phyloP scores from a whole-genome alignment of 768 basidiomycete species.

The Rhodotorula graminis region DNA sequence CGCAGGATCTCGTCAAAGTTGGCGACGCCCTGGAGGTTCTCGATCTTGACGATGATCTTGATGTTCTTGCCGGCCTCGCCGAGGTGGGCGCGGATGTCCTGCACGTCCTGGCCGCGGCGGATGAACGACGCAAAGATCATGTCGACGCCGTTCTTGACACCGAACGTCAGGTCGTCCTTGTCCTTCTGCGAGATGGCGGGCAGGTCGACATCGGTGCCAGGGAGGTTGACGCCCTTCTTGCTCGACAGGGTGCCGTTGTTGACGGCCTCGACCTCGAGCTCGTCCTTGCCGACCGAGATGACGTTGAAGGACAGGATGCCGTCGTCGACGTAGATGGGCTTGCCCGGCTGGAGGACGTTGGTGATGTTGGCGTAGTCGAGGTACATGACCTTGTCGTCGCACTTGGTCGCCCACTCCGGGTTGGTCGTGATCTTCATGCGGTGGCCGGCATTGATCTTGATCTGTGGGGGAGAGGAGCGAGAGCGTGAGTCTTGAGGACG shows the following conservation, averaged over 20 bases:
- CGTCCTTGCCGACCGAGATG: slow-evolving; percentile 45
- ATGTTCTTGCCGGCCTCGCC: slow-evolving; percentile 91
- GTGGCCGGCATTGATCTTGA: slow-evolving; percentile 80
- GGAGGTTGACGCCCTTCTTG: slow-evolving; percentile 98
- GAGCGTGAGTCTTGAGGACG: not conserved
- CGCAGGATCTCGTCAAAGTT: slow-evolving; percentile 98
- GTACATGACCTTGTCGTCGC: slow-evolving; percentile 79
- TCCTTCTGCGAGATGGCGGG: slow-evolving; percentile 97
- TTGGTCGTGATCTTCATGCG: slow-evolving; percentile 89
- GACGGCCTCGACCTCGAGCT: slow-evolving; percentile 83
- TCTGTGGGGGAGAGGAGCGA: slow-evolving; percentile 49
- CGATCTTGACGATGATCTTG: slow-evolving; percentile 99
- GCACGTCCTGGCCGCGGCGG: slow-evolving; percentile 87
- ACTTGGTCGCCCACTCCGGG: slow-evolving; percentile 66
- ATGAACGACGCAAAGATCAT: slow-evolving; percentile 99
- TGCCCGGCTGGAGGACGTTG: slow-evolving; percentile 94
- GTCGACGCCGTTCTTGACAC: slow-evolving; percentile 95
- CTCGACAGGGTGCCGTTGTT: slow-evolving; percentile 92
- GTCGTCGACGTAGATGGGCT: slow-evolving; percentile 95
- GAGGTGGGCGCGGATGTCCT: slow-evolving; percentile 84
- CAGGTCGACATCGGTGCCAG: slow-evolving; percentile 94
- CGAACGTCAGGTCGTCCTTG: slow-evolving; percentile 88
- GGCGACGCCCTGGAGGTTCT: slow-evolving; percentile 96
- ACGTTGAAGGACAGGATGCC: slow-evolving; percentile 54
- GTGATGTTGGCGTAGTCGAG: slow-evolving; percentile 93